These are phyloP conservation scores for Stentor coeruleus DNA, from an alignment of 73 alveolate genomes.

Conservation along the genomic window DNA sequence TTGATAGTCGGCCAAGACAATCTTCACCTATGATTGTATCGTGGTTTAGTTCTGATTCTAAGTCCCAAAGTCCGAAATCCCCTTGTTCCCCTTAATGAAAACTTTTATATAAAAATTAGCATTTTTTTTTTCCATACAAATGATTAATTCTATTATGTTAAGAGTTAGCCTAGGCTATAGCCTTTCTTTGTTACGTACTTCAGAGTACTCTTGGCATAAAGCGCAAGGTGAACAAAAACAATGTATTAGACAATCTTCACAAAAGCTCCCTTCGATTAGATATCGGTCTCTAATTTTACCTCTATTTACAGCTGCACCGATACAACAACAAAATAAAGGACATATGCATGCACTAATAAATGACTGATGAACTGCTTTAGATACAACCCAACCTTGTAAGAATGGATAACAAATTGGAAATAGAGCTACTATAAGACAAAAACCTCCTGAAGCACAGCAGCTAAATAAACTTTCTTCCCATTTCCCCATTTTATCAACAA, in stretches of 20 bases:
- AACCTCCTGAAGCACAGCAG: not conserved
- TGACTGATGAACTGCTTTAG: not conserved
- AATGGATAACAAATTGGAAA: not conserved
- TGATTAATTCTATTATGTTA: too few relatives aligned
- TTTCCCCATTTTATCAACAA: conserved; percentile 1
- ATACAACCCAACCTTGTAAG: not conserved
- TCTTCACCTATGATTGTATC: too few relatives aligned
- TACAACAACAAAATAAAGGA: not conserved
- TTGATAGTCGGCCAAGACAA: too few relatives aligned
- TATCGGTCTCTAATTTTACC: conserved; percentile 23
- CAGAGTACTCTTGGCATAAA: conserved; percentile 19
- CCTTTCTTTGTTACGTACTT: conserved; percentile 16
- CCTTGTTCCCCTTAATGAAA: too few relatives aligned
- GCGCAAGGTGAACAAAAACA: conserved; percentile 20
- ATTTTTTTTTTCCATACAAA: too few relatives aligned
- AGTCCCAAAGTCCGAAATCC: too few relatives aligned
- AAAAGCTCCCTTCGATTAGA: conserved; percentile 17
- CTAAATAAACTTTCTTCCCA: conserved; percentile 22
- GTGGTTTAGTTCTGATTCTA: too few relatives aligned
- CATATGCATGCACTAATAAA: not conserved
- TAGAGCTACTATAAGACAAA: not conserved
- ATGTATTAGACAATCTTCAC: conserved; percentile 22
- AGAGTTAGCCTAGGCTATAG: not conserved
- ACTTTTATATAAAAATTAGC: too few relatives aligned
- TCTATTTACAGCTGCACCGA: conserved; percentile 28